Conservation (phyloP, 225 moss, liverwort and hornwort species). For the Polytrichum formosum region DNA sequence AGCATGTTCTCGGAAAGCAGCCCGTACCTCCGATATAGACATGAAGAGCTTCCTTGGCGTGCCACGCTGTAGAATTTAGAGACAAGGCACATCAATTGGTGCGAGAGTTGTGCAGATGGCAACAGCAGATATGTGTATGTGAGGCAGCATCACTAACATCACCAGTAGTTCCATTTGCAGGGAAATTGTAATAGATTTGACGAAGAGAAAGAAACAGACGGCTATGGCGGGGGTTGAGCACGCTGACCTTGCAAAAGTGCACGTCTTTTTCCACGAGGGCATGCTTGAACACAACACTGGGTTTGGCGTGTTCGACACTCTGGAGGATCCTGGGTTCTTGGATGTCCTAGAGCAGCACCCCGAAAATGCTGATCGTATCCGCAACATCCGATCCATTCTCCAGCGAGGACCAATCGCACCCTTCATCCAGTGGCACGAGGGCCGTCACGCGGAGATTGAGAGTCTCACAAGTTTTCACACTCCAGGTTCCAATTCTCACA, state of each 20-base stretch:
- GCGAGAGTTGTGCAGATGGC: not conserved
- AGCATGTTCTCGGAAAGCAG: not conserved
- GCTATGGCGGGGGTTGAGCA: slow-evolving; percentile 20
- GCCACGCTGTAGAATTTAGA: not conserved
- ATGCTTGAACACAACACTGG: slow-evolving; percentile 67
- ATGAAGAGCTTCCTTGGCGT: not conserved
- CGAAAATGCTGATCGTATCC: slow-evolving; percentile 63
- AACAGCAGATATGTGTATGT: not conserved
- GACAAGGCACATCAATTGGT: not conserved
- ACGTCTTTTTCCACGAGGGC: slow-evolving; percentile 67
- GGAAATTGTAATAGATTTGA: not conserved
- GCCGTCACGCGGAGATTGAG: slow-evolving; percentile 39
- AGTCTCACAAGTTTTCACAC: slow-evolving; percentile 60
- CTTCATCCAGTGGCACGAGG: slow-evolving; percentile 62
- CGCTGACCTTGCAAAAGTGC: slow-evolving; percentile 38
- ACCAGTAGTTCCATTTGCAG: not conserved
- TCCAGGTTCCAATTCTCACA: slow-evolving; percentile 31
- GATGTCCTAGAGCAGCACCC: slow-evolving; percentile 72
- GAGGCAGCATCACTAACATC: not conserved
- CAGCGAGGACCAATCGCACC: slow-evolving; percentile 64
- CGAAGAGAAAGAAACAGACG: not conserved
- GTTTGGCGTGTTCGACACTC: slow-evolving; percentile 63
- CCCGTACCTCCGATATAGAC: too few relatives aligned
- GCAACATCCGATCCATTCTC: slow-evolving; percentile 75
- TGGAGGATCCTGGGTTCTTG: slow-evolving; percentile 58